Conservation (phyloP, 148 eudicot species). For the Nyssa sinensis region DNA sequence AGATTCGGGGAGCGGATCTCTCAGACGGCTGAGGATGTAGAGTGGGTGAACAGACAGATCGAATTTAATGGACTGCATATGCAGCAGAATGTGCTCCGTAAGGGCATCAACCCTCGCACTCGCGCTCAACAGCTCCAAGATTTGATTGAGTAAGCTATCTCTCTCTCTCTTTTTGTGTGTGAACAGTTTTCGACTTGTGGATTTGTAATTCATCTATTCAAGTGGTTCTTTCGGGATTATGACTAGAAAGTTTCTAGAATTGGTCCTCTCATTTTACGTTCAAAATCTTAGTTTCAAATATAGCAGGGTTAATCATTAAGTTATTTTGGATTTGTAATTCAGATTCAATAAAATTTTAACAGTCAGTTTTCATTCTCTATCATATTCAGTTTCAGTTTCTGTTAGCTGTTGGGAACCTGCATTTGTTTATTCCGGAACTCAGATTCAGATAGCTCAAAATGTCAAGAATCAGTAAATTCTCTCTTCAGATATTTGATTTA, state of each 20-base stretch:
- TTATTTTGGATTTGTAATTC: not conserved
- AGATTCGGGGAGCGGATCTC: constrained; percentile 34
- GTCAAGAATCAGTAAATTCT: not conserved
- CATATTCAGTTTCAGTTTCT: too few species aligned
- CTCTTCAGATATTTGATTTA: not conserved
- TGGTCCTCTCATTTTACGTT: not conserved
- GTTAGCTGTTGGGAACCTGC: too few species aligned
- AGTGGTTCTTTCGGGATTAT: too few species aligned
- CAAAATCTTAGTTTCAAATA: not conserved
- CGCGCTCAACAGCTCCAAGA: constrained; percentile 82
- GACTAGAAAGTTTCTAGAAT: not conserved
- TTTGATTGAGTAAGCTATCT: constrained; percentile 48
- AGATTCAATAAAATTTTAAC: not conserved
- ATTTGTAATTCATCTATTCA: too few species aligned
- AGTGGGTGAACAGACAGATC: constrained; percentile 76
- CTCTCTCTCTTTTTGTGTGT: constrained; percentile 1
- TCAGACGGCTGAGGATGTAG: constrained; percentile 56
- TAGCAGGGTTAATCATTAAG: not conserved
- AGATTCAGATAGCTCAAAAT: too few species aligned
- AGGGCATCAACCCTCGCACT: constrained; percentile 97
- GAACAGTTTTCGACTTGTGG: not conserved
- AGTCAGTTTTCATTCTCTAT: not conserved
- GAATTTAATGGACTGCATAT: constrained; percentile 75
- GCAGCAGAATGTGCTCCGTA: constrained; percentile 82
- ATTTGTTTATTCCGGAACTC: too few species aligned